Evolutionary conservation across 1,284 basidiomycete genomes (phyloP), one percentile per base, ranked within the genome.

Genomic region (Omphalotus olearius): DNA sequence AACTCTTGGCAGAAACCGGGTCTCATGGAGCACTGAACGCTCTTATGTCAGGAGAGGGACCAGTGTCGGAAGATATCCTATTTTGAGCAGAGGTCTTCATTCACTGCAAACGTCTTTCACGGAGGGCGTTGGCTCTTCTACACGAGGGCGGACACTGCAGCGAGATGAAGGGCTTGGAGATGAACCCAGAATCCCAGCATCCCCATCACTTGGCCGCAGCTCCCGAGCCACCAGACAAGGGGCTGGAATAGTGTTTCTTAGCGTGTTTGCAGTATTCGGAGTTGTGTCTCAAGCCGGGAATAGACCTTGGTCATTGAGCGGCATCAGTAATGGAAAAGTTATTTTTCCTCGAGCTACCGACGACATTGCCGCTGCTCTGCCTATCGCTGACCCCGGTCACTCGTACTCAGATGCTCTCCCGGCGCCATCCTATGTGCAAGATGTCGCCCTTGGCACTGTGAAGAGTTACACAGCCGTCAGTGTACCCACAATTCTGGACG

Each of bases 231-330:
- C 79, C 58, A 75, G 78, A 49, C 78, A 80, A 52, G 78, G 82
- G 37, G 81, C 83, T 14, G 79, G 78, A 1, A 80, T 92, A 72
- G 79, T 91, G 17, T 87, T 92, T 59, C 69, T 92, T 41, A 78
- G 84, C 13, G 72, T 77, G 6, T 88, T 87, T 71, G 75, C 80
- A 6, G 66, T 92, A 50, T 85, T 90, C 58, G 75, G 87, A 0
- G 59, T 91, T 6, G 81, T 85, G 1, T 69, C 76, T 20, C 61
- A 82, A 46, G 63, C 70, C 13, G 28, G 7, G 20, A 6, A 40
- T 47, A 44, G 41, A 28, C 51, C n/a, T 42, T 3, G 46, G 26
- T 13, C 20, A 25, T 38, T 44, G 16, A 26, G 9, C 6, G 23
- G 23, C 35, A 4, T 16, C 16, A 48, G 35, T 6, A 42, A 64